Evolutionary conservation across 257 asterid genomes (phyloP), one percentile per base, ranked within the genome.

Genomic region (Misopates orontium): DNA sequence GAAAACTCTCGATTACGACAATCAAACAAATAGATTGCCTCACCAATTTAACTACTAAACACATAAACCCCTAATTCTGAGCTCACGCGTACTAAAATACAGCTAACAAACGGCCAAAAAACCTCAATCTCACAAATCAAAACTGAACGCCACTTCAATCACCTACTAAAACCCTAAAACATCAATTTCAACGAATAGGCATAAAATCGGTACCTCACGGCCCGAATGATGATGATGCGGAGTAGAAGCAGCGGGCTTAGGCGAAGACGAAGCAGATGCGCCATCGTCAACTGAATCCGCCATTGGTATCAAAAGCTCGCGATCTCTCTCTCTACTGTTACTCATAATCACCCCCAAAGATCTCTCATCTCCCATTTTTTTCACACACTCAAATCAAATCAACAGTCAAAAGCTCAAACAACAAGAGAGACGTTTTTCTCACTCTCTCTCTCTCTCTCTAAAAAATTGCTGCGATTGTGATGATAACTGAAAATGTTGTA

Each of bases 291-390:
- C 74, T 67, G 96, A 77, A 75, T 84, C 85, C 63, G 86, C 80
- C 19, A 91, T 95, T 17, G 96, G 95, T 28, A 91, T 85, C n/a
- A 91, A 84, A 66, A 91, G 96, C 77, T 91, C 98, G 44, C 91
- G 98, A 88, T 91, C 98, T 80, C 95, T 82, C 22, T 82, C 91
- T 59, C 92, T 80, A 69, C 81, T 76, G 62, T 41, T 71, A 71
- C 31, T 78, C 47, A 84, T 90, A 71, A 85, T 82, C 52, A 70
- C 74, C 53, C 80, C 81, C 47, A 74, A 69, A 49, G 95, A 80
- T 81, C 89, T 86, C 39, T 91, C 98, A 82, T 91, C 95, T 23
- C 84, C 95, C 96, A 87, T 91, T 67, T 10, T 20, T 20, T 8
- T 20, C 16, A 28, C 32, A 31, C 59, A 21, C 67, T 17, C 28